Percentiles rank a stretch among this genome's conserved stretches.
These are phyloP conservation scores for Colletotrichum melonis DNA, from an alignment of 2,329 filamentous ascomycete species.

Conservation along the genomic window DNA sequence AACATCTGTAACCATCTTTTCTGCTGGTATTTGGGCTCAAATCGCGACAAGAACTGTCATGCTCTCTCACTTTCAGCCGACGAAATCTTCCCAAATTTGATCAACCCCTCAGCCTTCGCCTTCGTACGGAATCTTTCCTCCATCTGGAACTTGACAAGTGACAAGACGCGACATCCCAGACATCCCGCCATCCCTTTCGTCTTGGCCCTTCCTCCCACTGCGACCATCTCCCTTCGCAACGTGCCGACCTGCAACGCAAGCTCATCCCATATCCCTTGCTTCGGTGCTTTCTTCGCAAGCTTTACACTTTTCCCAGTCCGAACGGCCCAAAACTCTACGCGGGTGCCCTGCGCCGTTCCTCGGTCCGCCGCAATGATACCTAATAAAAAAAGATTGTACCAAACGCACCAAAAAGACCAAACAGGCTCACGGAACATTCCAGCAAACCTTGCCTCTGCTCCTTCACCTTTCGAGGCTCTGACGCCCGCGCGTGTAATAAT, in stretches of 20 bases:
- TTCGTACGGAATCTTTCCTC: background rate
- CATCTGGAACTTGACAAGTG: slow-evolving; percentile 33
- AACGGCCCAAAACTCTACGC: background rate
- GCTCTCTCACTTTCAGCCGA: background rate
- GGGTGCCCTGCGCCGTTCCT: background rate
- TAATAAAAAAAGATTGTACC: background rate
- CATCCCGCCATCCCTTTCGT: slow-evolving; percentile 10
- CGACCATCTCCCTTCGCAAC: background rate
- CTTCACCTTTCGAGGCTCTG: background rate
- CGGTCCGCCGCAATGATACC: background rate
- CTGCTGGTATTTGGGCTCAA: background rate
- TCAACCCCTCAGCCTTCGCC: background rate
- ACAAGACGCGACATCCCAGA: slow-evolving; percentile 29
- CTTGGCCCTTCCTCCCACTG: background rate
- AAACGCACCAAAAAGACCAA: background rate
- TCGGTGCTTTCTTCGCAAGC: background rate
- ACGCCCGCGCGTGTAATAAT: background rate
- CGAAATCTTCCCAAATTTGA: background rate
- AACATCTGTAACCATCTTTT: background rate
- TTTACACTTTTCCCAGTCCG: background rate
- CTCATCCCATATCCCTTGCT: slow-evolving; percentile 16
- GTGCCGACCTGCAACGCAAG: background rate
- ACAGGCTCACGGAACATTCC: slow-evolving; percentile 15
- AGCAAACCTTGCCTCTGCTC: slow-evolving; percentile 20
- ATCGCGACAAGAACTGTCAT: background rate